phyloP scores from a whole-genome alignment of 2,329 filamentous ascomycete species.

The Acarospora socialis region DNA sequence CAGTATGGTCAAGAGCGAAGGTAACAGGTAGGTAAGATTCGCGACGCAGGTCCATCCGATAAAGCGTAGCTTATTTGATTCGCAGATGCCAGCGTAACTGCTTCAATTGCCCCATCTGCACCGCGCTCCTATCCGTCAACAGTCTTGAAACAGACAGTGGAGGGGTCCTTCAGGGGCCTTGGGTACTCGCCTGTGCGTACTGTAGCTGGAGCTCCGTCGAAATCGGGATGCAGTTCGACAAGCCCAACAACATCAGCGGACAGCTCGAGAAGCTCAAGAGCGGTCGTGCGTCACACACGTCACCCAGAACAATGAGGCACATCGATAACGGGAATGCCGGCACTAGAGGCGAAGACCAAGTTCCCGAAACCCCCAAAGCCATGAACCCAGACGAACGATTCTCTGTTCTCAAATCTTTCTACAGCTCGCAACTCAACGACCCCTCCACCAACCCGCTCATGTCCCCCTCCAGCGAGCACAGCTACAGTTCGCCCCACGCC shows the following conservation, averaged over 20 bases:
- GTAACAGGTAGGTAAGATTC: conserved; percentile 55
- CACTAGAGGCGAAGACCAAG: conserved; percentile 16
- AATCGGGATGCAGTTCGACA: conserved; percentile 79
- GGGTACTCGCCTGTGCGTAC: conserved; percentile 72
- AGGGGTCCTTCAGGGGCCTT: conserved; percentile 41
- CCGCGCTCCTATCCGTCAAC: conserved; percentile 62
- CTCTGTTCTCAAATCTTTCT: conserved; percentile 61
- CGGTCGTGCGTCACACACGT: conserved; percentile 26
- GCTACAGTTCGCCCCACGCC: conserved; percentile 61
- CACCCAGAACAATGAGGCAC: conserved; percentile 23
- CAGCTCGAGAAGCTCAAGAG: conserved; percentile 60
- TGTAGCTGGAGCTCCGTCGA: conserved; percentile 89
- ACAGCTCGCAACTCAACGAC: conserved; percentile 57
- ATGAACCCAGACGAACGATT: conserved; percentile 58
- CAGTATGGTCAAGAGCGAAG: conserved; percentile 81
- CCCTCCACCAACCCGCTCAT: conserved; percentile 27
- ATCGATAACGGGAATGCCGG: conserved; percentile 15
- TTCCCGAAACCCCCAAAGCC: conserved; percentile 22
- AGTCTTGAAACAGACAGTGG: conserved; percentile 45
- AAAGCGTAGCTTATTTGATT: no score
- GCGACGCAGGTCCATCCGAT: background rate
- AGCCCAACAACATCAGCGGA: conserved; percentile 68
- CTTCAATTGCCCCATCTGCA: conserved; percentile 86
- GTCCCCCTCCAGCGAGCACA: conserved; percentile 40
- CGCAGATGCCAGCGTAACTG: conserved; percentile 79